phyloP scores from a whole-genome alignment of 805 yeast species.

The Starmerella floricola region DNA sequence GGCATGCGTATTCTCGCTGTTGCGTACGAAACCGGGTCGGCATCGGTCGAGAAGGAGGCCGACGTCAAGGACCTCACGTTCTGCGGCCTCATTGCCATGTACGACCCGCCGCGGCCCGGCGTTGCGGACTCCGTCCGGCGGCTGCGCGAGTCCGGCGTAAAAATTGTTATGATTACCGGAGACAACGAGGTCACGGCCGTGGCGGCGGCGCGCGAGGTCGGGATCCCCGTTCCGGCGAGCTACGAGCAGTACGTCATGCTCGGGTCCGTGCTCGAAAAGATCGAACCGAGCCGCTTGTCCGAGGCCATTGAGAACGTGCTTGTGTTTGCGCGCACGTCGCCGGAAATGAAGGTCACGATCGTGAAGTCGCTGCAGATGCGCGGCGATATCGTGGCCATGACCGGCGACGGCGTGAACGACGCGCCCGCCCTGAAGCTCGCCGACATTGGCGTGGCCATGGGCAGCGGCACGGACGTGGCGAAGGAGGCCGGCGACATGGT shows the following conservation, averaged over 20 bases:
- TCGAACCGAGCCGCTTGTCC: slow-evolving; percentile 62
- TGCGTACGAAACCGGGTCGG: slow-evolving; percentile 34
- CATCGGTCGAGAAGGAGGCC: slow-evolving; percentile 40
- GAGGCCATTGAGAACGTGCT: slow-evolving; percentile 70
- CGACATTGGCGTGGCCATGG: slow-evolving; percentile 86
- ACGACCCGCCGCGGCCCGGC: slow-evolving; percentile 92
- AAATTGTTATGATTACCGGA: slow-evolving; percentile 95
- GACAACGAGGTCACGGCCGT: slow-evolving; percentile 43
- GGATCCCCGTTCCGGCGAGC: slow-evolving; percentile 49
- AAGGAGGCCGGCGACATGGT: slow-evolving; percentile 98
- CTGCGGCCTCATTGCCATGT: slow-evolving; percentile 86
- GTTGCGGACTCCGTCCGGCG: slow-evolving; percentile 64
- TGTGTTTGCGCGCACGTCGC: slow-evolving; percentile 34
- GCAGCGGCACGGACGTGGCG: slow-evolving; percentile 93
- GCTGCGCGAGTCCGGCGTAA: slow-evolving; percentile 84
- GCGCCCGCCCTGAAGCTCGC: slow-evolving; percentile 97
- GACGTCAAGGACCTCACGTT: slow-evolving; percentile 74
- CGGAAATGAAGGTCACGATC: slow-evolving; percentile 42
- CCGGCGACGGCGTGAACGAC: slow-evolving; percentile 98
- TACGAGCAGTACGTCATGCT: slow-evolving; percentile 58
- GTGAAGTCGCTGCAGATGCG: slow-evolving; percentile 43
- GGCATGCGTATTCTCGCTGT: slow-evolving; percentile 81
- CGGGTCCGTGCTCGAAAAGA: slow-evolving; percentile 68
- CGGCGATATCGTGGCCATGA: slow-evolving; percentile 96
- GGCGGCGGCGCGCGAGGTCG: slow-evolving; percentile 46